Base-by-base conservation (phyloP, 805 yeast genomes). In the Yarrowia sp. region DNA sequence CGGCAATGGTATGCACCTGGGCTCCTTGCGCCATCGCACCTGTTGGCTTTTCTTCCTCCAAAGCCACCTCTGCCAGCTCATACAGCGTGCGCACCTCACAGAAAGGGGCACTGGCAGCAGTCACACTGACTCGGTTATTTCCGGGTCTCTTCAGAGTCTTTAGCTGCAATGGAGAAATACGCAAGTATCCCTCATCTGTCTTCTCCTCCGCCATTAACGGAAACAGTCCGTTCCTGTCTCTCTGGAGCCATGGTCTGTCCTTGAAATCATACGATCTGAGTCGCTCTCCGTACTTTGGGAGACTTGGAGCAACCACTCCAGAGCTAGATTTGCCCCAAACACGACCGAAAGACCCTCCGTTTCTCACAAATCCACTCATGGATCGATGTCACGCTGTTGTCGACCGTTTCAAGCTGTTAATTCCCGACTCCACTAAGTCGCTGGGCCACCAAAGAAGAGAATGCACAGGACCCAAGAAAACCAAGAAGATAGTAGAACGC, bases 391-490 rank as follows among this genome's bases (percentile, higher is more conserved):
- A 14, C 36, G 36, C 4, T 14, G 36, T 12, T 30, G 12, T 30
- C 33, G 38, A 33, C 8, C 5, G 17, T 46, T 10, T 17, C 22
- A 4, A 2, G 22, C 11, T 21, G 2, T 52, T 38, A 58, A 14
- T 40, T 58, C 2, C 46, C 35, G 11, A 54, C 40, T n/a, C 63
- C 63, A 30, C 49, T 33, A 11, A 58, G 32, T 11, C 63, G 63
- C 24, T 89, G 96, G 3, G 96, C 92, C 64, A 89, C 85, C 69
- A 90, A 85, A 32, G 93, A 87, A 73, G 91, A 90, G 35, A 86
- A 76, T 14, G 89, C 92, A 73, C 96, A 89, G 17, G 92, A 83
- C 0, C 93, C 91, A 16, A 90, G 74, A 69, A 89, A 90, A 16
- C 96, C 96, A 30, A 90, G 77, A 30, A 91, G 80, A 67, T 90